Conservation (phyloP, 2,329 filamentous ascomycete species). For the Metarhizium anisopliae region DNA sequence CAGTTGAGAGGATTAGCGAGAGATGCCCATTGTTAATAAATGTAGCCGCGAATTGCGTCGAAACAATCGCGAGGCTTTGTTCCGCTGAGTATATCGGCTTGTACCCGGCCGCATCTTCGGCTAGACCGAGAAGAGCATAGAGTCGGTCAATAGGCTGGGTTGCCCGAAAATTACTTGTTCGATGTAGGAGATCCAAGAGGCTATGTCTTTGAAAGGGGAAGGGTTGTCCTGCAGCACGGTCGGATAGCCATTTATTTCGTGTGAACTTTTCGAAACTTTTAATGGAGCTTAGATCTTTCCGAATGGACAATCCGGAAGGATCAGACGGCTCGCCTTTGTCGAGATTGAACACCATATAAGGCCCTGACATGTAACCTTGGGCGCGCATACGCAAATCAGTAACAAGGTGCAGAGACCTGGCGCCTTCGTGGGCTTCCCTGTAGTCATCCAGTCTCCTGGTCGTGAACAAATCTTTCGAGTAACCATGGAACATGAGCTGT, state of each 20-base stretch:
- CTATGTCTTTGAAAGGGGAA: constrained; percentile 3
- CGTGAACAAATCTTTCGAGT: background rate
- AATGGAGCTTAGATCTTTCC: constrained; percentile 4
- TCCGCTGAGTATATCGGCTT: constrained; percentile 5
- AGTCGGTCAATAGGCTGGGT: constrained; percentile 3
- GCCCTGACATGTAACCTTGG: constrained; percentile 6
- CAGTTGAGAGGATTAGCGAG: constrained; percentile 3
- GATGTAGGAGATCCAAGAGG: constrained; percentile 3
- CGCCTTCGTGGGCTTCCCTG: constrained; percentile 6
- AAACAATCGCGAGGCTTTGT: constrained; percentile 3
- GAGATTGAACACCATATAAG: constrained; percentile 6
- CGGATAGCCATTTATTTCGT: background rate
- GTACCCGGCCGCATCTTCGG: constrained; percentile 4
- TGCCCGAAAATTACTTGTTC: constrained; percentile 6
- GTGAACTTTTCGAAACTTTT: constrained; percentile 3
- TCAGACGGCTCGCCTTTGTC: background rate
- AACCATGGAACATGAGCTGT: constrained; percentile 6
- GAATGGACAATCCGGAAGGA: constrained; percentile 2
- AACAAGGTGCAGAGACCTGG: constrained; percentile 1
- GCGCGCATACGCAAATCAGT: constrained; percentile 7
- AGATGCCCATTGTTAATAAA: constrained; percentile 5
- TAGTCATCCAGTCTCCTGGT: background rate
- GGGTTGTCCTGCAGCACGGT: constrained; percentile 3
- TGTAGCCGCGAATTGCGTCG: constrained; percentile 4
- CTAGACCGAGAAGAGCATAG: constrained; percentile 6